Evolutionary conservation across 2,329 filamentous ascomycete species (phyloP).

Genomic region (Aspergillus persii): DNA sequence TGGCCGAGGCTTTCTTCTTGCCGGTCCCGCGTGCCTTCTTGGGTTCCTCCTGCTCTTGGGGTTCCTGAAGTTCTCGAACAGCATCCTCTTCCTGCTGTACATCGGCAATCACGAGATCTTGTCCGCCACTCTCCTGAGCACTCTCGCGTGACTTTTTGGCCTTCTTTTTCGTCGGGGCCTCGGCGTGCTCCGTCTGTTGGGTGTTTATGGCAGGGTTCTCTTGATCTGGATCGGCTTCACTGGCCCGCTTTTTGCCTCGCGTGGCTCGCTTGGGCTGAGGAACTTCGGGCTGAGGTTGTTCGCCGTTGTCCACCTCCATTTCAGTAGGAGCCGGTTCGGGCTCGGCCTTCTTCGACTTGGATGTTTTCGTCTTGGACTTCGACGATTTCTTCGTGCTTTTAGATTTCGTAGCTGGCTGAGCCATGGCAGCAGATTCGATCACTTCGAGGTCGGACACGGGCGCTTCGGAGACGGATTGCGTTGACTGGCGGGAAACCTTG

Average conservation of each 20-base stretch:
- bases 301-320: slow-evolving; percentile 30
- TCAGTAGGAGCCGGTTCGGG: slow-evolving; percentile 44
- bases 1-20: slow-evolving; percentile 41
- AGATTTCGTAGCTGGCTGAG: slow-evolving; percentile 47
- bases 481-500: slow-evolving; percentile 66
- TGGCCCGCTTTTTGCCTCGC: slow-evolving; percentile 62
- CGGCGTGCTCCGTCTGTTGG: slow-evolving; percentile 24
- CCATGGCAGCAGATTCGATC: slow-evolving; percentile 58
- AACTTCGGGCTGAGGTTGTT: slow-evolving; percentile 28
- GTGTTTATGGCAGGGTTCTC: slow-evolving; percentile 20
- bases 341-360: slow-evolving; percentile 40
- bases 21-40: slow-evolving; percentile 47
- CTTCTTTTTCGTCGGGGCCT: slow-evolving; percentile 58
- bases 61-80: neutral
- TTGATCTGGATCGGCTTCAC: slow-evolving; percentile 44
- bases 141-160: slow-evolving; percentile 54
- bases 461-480: slow-evolving; percentile 50
- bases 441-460: slow-evolving; percentile 46
- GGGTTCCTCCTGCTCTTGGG: slow-evolving; percentile 29
- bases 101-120: slow-evolving; percentile 42
- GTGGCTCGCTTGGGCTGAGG: slow-evolving; percentile 35
- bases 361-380: slow-evolving; percentile 34
- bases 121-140: slow-evolving; percentile 34
- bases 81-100: slow-evolving; percentile 11
- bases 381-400: slow-evolving; percentile 52